Conservation (phyloP, 2,329 filamentous ascomycete genomes). For the Trichoderma harzianum region DNA sequence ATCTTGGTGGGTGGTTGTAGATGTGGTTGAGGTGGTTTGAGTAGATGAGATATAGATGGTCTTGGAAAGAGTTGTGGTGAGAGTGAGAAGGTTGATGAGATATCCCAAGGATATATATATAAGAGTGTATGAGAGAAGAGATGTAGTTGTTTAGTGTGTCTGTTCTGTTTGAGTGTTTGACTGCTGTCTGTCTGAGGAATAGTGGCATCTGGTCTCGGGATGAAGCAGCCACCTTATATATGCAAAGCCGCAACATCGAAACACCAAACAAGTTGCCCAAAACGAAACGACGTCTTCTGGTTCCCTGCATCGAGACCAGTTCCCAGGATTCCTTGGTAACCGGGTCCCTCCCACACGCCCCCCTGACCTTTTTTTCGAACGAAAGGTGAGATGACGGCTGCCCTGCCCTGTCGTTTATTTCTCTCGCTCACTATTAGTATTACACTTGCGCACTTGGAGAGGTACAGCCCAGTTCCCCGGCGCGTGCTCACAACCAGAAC, state of each 20-base stretch:
- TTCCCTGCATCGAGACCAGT: background rate
- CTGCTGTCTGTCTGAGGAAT: slow-evolving; percentile 4
- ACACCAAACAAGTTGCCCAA: background rate
- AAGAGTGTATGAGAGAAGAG: background rate
- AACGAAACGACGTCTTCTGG: background rate
- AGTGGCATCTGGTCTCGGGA: background rate
- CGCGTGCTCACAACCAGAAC: background rate
- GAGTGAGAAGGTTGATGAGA: background rate
- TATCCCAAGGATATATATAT: background rate
- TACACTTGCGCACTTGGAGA: background rate
- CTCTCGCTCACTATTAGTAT: background rate
- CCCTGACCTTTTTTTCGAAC: background rate
- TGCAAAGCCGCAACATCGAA: background rate
- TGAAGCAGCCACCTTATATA: slow-evolving; percentile 11
- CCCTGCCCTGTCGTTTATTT: background rate
- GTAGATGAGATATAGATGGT: background rate
- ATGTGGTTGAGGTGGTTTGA: background rate
- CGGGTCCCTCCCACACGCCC: background rate
- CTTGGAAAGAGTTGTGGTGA: background rate
- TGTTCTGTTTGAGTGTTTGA: background rate
- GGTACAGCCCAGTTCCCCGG: background rate
- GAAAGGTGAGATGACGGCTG: slow-evolving; percentile 4
- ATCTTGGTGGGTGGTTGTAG: background rate
- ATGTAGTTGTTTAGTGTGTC: background rate
- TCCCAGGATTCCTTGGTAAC: background rate